Evolutionary conservation across 495 filamentous ascomycete species (phyloP), one percentile per base, ranked within the genome.

Genomic region (Aspergillus leporis): DNA sequence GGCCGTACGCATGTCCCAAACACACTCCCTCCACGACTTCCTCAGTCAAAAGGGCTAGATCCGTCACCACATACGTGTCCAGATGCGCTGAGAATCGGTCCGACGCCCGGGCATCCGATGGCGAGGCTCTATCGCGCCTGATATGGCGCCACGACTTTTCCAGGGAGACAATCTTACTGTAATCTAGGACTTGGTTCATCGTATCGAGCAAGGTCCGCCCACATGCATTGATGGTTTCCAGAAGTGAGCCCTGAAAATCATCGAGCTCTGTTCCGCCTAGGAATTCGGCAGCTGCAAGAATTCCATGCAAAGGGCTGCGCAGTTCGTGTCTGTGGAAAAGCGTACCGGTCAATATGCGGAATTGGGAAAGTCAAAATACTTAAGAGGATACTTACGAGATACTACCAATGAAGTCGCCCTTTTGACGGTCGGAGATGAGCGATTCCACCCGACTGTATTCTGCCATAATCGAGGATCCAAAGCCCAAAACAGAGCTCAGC

Each of bases 141-240:
- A 77, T 25, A 18, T 74, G 72, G n/a, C 71, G 74, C 68, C 72
- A 76, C 5, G 67, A 75, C 32, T 77, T 67, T 55, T 82, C 80
- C 40, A 83, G 66, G 0, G 80, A 81, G 46, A 86, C 88, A 40
- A 90, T 83, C 60, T 89, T 90, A 59, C 84, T 85, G 66, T 85
- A 89, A 61, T 91, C 87, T 1, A 92, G 77, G 0, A 88, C 85
- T 66, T 92, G 88, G 58, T 91, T 87, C 68, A 92, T 87, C 0
- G 88, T 91, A 61, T 94, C 90, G 14, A 95, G 74, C 2, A 94
- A 67, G 0, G 90, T 93, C 53, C 84, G 82, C 0, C 87, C 88
- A 58, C 89, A 94, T 5, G 85, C 84, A 51, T 90, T 85, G 53
- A 94, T 83, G 7, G 89, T 91, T 51, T 88, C 81, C 1, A 91